Base-by-base conservation (phyloP, 1,284 basidiomycete species). In the Puccinia horiana region DNA sequence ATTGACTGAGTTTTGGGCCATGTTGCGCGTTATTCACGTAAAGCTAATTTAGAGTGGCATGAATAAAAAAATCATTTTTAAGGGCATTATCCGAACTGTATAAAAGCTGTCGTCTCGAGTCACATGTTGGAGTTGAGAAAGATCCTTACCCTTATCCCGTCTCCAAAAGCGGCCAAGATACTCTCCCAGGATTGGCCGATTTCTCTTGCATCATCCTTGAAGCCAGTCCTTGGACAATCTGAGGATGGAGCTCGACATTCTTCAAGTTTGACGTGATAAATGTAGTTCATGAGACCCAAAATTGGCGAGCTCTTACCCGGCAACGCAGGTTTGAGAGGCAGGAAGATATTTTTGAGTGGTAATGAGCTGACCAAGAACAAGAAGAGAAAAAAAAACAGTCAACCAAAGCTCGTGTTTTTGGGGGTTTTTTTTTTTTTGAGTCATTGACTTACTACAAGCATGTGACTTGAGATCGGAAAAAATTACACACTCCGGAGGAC, bases 91-190 rank as follows among this genome's bases (percentile, higher is more conserved):
- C 14, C 56, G 32, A 6, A 23, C 32, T 8, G 11, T 8, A 44
- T 44, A 11, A 61, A n/a, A 11, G 56, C 56, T 6, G 20, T 23
- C 20, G 6, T 11, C 56, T 61, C 56, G 32, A 61, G 56, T 11
- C 6, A 23, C 56, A 61, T 20, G 11, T 61, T 20, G 23, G 32
- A 44, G 42, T 44, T 44, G 42, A 52, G 18, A 52, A 12, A 69
- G 26, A 78, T 58, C 35, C 72, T 74, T 29, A 81, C 79, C 61
- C 47, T 61, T 35, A 81, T 74, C 2, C 79, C 79, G 14, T 81
- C 79, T 49, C 79, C 72, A 75, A 81, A 81, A 49, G 79, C 69
- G 70, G 47, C 70, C 72, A 81, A 52, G 23, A 81, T 40, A n/a
- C 32, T 49, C 58, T 81, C 79, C 79, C 79, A 81, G 37, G 23